Base-by-base conservation (phyloP, 2,329 filamentous ascomycete species). In the Neocatenulostroma microsporum region DNA sequence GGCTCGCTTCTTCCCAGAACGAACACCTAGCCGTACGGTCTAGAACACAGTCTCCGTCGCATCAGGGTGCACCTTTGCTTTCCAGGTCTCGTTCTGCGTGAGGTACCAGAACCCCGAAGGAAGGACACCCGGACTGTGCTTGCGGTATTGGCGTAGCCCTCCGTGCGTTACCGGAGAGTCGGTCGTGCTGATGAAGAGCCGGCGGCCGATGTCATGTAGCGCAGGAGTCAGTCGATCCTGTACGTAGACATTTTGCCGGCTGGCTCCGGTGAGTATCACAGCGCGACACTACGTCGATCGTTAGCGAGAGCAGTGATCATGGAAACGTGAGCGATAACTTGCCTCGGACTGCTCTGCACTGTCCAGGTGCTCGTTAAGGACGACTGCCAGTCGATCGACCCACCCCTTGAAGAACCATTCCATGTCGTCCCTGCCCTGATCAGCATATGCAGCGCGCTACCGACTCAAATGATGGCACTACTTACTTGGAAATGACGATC, bases 241-340 rank as follows among this genome's bases (percentile, higher is more conserved):
- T n/a, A 60, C 23, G 23, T 25, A 25, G 8, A 9, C n/a, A n/a
- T 25, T 25, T 8, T n/a, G 23, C n/a, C 23, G 23, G 23, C 23
- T 28, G 9, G 6, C 26, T 11, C 26, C 26, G 9, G 26, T 28
- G 26, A 28, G 26, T 14, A 28, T 28, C 6, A 28, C 26, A 28
- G 8, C 7, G n/a, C 26, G 26, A 14, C 26, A 28, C 26, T 28
- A 14, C 9, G 23, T 25, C n/a, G n/a, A n/a, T n/a, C n/a, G n/a
- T n/a, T n/a, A n/a, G n/a, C n/a, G n/a, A n/a, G n/a, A n/a, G n/a
- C n/a, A n/a, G n/a, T n/a, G n/a, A n/a, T n/a, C n/a, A n/a, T n/a
- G n/a, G n/a, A n/a, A n/a, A n/a, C n/a, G n/a, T n/a, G n/a, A n/a
- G n/a, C n/a, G n/a, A n/a, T n/a, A n/a, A n/a, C n/a, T n/a, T n/a